These are phyloP conservation scores for Candolleomyces aberdarensis DNA, from an alignment of 768 basidiomycete species.

Conservation along the genomic window DNA sequence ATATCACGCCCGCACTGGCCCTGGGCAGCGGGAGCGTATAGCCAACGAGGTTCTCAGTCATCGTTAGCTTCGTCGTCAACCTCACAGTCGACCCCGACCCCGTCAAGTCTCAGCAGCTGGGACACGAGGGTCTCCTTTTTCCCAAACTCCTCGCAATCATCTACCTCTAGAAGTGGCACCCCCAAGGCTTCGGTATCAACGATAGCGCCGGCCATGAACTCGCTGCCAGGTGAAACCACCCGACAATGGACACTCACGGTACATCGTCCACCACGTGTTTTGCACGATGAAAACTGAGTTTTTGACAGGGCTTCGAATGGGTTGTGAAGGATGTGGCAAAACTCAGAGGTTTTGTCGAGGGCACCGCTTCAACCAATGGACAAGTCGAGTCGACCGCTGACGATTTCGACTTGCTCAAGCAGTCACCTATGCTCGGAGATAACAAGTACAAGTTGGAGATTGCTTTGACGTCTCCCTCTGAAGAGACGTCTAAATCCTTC, in stretches of 20 bases:
- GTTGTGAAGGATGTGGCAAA: constrained; percentile 54
- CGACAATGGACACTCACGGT: constrained; percentile 68
- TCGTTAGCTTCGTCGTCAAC: constrained; percentile 24
- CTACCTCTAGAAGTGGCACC: constrained; percentile 13
- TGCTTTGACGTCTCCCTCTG: constrained; percentile 27
- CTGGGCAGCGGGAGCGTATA: constrained; percentile 41
- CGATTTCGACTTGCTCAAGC: constrained; percentile 60
- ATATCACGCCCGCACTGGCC: constrained; percentile 62
- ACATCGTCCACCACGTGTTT: constrained; percentile 3
- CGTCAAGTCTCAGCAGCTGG: constrained; percentile 25
- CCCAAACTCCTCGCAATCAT: constrained; percentile 8
- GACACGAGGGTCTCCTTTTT: constrained; percentile 22
- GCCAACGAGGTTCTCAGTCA: constrained; percentile 27
- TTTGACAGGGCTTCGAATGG: constrained; percentile 69
- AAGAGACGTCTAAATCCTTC: constrained; percentile 15
- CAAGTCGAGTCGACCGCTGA: constrained; percentile 27
- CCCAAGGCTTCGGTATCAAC: constrained; percentile 18
- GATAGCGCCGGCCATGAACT: constrained; percentile 18
- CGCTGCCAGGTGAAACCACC: constrained; percentile 42
- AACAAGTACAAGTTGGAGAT: constrained; percentile 73
- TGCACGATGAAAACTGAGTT: constrained; percentile 1
- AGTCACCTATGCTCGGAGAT: constrained; percentile 66
- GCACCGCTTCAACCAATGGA: constrained; percentile 25
- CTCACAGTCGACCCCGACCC: constrained; percentile 15
- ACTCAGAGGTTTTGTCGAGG: constrained; percentile 58